Percentiles rank a stretch among this genome's conserved stretches.
Conservation (phyloP, 176 grass and related monocot genomes). For the Aegilops umbellulata region DNA sequence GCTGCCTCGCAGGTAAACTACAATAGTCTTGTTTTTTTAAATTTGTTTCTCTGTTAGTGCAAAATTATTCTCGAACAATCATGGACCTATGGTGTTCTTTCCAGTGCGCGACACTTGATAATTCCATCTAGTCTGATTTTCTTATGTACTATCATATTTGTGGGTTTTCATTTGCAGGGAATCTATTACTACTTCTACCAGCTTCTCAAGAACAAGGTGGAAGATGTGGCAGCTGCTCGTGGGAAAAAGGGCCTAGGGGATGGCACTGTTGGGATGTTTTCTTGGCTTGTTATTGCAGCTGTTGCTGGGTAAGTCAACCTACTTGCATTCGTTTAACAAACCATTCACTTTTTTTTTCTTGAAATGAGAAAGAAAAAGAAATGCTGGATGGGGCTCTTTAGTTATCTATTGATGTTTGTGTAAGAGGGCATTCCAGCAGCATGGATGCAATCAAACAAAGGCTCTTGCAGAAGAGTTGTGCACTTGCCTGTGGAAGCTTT, state of each 20-base stretch:
- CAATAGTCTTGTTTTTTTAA: neutral
- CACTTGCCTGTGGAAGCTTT: neutral
- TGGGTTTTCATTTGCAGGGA: conserved; percentile 47
- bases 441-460: neutral
- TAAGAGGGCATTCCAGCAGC: neutral
- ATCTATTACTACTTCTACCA: conserved; percentile 99
- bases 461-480: neutral
- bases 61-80: neutral
- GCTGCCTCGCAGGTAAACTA: conserved; percentile 78
- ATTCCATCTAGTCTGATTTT: neutral
- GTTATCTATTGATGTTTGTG: neutral
- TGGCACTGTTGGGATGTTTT: conserved; percentile 92
- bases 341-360: neutral
- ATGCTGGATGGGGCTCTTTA: neutral
- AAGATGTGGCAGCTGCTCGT: conserved; percentile 55
- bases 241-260: conserved; percentile 76
- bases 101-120: neutral
- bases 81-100: neutral
- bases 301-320: conserved; percentile 67
- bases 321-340: neutral
- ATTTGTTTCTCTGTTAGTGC: neutral
- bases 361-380: neutral
- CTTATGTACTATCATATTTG: neutral
- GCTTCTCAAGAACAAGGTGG: conserved; percentile 87
- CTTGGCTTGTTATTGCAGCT: conserved; percentile 93